Evolutionary conservation across 2,329 filamentous ascomycete genomes (phyloP), one percentile per base, ranked within the genome.

Genomic region (Penicillium expansum): DNA sequence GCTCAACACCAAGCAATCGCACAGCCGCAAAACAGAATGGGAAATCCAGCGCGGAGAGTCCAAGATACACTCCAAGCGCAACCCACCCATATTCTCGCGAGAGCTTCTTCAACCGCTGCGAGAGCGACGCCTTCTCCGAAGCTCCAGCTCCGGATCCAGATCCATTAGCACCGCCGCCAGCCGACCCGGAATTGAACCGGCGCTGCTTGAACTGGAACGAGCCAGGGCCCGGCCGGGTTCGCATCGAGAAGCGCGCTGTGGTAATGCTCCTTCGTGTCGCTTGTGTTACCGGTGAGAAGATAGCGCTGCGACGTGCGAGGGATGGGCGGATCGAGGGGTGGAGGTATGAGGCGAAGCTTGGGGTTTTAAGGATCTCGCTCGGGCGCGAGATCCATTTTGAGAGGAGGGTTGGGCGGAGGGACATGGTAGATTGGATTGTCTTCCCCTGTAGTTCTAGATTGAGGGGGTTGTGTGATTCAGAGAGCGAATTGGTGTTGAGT

Each of bases 1-100:
- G 84, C 27, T 99, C 94, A 0, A 90, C 90, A 16, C 94, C 94
- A 2, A 96, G 82, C 51, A 86, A 79, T 56, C 88, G 84, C 45
- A 99, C 94, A 10, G 94, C 85, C 53, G 96, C 76, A 77, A 96
- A 99, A 77, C 93, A 97, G 71, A 97, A 90, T 0, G 94, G 94
- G 63, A 97, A 96, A 76, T 99, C 94, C 50, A 96, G 77, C 37
- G 90, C 88, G 41, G 90, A 92, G 53, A 99, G 77, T 1, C 81
- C 81, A 11, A 97, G 75, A 74, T 99, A 99, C 14, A 99, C 90
- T n/a, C 92, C 93, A 5, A 97, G 76, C 1, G 92, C 92, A 4
- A 90, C 84, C 91, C 92, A 97, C 39, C 94, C 94, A 74, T 99
- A 99, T 74, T 97, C 93, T 62, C 88, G 86, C 3, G 89, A 92